Percentiles rank a stretch among this genome's conserved stretches.
Evolutionary conservation across 495 filamentous ascomycete species (phyloP).

Genomic region (Rostrohypoxylon terebratum): DNA sequence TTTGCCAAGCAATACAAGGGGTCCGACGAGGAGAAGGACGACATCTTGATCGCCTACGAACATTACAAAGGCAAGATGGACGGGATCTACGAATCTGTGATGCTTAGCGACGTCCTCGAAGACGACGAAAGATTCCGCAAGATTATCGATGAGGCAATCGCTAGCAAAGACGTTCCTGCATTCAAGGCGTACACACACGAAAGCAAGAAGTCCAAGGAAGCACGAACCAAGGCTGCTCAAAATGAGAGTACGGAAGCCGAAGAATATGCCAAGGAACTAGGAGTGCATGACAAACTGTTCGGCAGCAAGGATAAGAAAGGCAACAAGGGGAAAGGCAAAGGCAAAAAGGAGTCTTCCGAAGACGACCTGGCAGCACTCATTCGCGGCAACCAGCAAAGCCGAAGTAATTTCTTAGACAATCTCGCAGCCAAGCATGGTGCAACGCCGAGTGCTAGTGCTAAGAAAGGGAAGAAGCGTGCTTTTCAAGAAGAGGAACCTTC

Average conservation of each 20-base stretch:
- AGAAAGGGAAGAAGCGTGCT: slow-evolving; percentile 63
- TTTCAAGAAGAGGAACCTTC: slow-evolving; percentile 67
- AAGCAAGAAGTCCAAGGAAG: slow-evolving; percentile 70
- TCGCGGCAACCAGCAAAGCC: slow-evolving; percentile 52
- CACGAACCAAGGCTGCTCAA: slow-evolving; percentile 71
- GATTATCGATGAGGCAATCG: slow-evolving; percentile 87
- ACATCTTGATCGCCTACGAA: slow-evolving; percentile 80
- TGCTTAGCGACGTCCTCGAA: slow-evolving; percentile 84
- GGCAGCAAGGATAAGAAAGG: slow-evolving; percentile 53
- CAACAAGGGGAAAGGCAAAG: slow-evolving; percentile 47
- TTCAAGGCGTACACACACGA: slow-evolving; percentile 79
- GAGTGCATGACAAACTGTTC: slow-evolving; percentile 70
- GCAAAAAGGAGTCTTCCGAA: slow-evolving; percentile 57
- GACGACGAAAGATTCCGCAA: slow-evolving; percentile 86
- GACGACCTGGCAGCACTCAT: slow-evolving; percentile 59
- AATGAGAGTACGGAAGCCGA: slow-evolving; percentile 79
- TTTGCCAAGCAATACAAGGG: slow-evolving; percentile 83
- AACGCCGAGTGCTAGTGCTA: slow-evolving; percentile 49
- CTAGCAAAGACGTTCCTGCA: slow-evolving; percentile 68
- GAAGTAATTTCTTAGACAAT: slow-evolving; percentile 69
- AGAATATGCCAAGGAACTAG: slow-evolving; percentile 75
- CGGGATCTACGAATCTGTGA: slow-evolving; percentile 79
- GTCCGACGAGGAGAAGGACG: slow-evolving; percentile 84
- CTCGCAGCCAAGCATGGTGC: slow-evolving; percentile 80
- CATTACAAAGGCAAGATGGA: slow-evolving; percentile 77